These are phyloP conservation scores for Globisporangium nunn DNA, from an alignment of 352 stramenopile genomes.

Conservation along the genomic window DNA sequence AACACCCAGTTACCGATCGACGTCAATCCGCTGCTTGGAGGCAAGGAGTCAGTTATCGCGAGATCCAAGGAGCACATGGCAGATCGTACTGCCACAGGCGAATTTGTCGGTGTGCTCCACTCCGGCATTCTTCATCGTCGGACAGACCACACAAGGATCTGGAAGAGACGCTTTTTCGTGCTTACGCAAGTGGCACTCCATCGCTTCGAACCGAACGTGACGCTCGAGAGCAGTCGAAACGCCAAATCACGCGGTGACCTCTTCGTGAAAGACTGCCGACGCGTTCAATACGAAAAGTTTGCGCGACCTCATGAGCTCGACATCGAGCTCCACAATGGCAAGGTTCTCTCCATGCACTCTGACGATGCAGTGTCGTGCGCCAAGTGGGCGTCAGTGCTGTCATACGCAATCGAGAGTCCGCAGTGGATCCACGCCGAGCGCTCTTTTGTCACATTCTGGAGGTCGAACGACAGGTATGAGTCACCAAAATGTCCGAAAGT, in stretches of 20 bases:
- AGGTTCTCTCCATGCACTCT: constrained; percentile 20
- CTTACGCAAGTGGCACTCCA: constrained; percentile 36
- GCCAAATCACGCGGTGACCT: constrained; percentile 20
- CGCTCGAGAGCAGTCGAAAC: constrained; percentile 12
- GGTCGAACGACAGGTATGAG: constrained; percentile 23
- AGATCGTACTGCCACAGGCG: constrained; percentile 29
- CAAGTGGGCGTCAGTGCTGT: constrained; percentile 30
- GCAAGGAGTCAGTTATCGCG: constrained; percentile 7
- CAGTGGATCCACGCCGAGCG: constrained; percentile 28
- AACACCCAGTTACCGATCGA: constrained; percentile 9
- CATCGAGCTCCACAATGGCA: constrained; percentile 25
- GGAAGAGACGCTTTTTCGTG: constrained; percentile 39
- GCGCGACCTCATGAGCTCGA: constrained; percentile 29
- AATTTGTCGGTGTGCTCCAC: constrained; percentile 31
- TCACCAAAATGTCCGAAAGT: constrained; percentile 26
- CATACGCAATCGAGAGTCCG: constrained; percentile 31
- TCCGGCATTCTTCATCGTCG: constrained; percentile 22
- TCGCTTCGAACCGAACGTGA: constrained; percentile 23
- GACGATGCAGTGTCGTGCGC: constrained; percentile 26
- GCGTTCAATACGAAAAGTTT: constrained; percentile 31
- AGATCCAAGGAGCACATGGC: constrained; percentile 13
- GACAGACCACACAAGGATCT: constrained; percentile 26
- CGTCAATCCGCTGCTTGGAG: constrained; percentile 9
- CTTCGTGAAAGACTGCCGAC: constrained; percentile 23
- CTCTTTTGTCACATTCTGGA: constrained; percentile 26